phyloP scores from a whole-genome alignment of 2,329 filamentous ascomycete species.

The Fusarium sp. region DNA sequence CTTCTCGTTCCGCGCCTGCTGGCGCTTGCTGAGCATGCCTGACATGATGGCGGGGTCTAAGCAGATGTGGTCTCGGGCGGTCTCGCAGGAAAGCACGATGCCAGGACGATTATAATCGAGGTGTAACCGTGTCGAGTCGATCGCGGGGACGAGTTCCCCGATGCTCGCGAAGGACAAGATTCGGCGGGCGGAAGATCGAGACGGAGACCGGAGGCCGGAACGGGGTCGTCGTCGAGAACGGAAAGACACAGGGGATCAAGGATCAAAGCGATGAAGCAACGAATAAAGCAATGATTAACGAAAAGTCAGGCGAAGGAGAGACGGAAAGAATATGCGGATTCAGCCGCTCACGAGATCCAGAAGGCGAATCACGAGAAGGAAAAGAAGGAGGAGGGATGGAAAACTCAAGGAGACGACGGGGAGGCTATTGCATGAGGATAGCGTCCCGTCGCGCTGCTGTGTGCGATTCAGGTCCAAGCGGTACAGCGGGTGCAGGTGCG shows the following conservation, averaged over 20 bases:
- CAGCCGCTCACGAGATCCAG: slow-evolving; percentile 22
- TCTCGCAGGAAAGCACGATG: slow-evolving; percentile 12
- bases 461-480: slow-evolving; percentile 37
- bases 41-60: slow-evolving; percentile 65
- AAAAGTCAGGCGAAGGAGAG: slow-evolving; percentile 28
- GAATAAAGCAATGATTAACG: slow-evolving; percentile 34
- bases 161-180: slow-evolving; percentile 24
- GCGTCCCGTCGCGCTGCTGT: slow-evolving; percentile 32
- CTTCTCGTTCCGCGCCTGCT: slow-evolving; percentile 97
- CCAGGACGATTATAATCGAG: slow-evolving; percentile 12
- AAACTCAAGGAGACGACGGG: slow-evolving; percentile 18
- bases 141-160: slow-evolving; percentile 14
- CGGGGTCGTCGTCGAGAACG: slow-evolving; percentile 19
- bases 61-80: background rate
- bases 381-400: slow-evolving; percentile 28
- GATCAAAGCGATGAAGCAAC: slow-evolving; percentile 13
- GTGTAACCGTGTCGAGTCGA: slow-evolving; percentile 37
- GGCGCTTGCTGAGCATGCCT: slow-evolving; percentile 86
- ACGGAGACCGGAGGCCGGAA: slow-evolving; percentile 26
- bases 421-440: slow-evolving; percentile 22
- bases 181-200: slow-evolving; percentile 17
- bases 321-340: slow-evolving; percentile 27
- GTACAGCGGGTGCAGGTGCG: slow-evolving; percentile 23
- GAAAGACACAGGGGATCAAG: slow-evolving; percentile 28
- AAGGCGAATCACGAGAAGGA: slow-evolving; percentile 20